Conservation (phyloP, 2,329 filamentous ascomycete genomes). For the Cordyceps cicadae region DNA sequence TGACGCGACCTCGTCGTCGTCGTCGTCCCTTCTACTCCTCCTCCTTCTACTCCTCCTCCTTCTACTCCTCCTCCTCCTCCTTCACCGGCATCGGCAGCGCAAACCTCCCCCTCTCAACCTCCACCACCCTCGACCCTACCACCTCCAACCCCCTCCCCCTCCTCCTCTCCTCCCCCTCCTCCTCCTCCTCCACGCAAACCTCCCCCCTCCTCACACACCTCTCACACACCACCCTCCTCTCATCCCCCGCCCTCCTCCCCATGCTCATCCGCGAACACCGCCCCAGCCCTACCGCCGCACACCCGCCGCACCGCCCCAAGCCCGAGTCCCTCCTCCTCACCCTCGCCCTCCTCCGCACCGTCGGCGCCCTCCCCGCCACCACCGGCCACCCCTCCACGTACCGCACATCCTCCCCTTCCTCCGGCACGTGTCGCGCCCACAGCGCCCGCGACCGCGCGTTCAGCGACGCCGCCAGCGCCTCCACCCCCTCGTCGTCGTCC, state of each 20-base stretch:
- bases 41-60: too few species aligned
- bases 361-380: conserved; percentile 14
- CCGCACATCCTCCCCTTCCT: conserved; percentile 1
- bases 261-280: conserved; percentile 18
- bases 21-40: too few species aligned
- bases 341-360: conserved; percentile 8
- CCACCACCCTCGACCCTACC: background rate
- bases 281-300: conserved; percentile 14
- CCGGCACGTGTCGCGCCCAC: conserved; percentile 11
- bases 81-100: background rate
- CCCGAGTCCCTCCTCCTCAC: background rate
- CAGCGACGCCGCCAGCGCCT: conserved; percentile 1
- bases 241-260: background rate
- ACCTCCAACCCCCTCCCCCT: background rate
- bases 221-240: background rate
- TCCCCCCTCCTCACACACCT: background rate
- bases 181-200: background rate
- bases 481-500: background rate
- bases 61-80: conserved; percentile 44
- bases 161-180: background rate
- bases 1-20: background rate
- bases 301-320: conserved; percentile 19
- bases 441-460: conserved; percentile 11
- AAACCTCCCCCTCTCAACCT: background rate
- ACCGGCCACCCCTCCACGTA: conserved; percentile 24